phyloP scores from a whole-genome alignment of 768 basidiomycete genomes.

The Xerocomellus amylosporus region DNA sequence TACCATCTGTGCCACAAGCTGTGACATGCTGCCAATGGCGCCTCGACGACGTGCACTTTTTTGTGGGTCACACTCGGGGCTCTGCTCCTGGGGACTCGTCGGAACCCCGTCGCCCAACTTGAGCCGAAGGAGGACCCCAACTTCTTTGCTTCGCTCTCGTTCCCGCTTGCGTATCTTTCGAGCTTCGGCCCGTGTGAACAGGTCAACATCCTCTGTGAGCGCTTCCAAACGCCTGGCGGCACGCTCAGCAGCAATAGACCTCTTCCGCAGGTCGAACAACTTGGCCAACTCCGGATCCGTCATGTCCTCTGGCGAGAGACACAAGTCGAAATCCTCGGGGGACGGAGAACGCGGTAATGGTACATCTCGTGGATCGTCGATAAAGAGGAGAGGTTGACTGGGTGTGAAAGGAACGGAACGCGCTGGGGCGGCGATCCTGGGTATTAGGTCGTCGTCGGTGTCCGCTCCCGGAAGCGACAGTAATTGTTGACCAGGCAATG shows the following conservation, averaged over 20 bases:
- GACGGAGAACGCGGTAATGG: slow-evolving; percentile 42
- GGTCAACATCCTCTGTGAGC: slow-evolving; percentile 37
- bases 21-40: slow-evolving; percentile 32
- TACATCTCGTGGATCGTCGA: slow-evolving; percentile 41
- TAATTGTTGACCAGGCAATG: slow-evolving; percentile 24
- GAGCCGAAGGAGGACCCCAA: slow-evolving; percentile 53
- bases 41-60: slow-evolving; percentile 21
- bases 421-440: slow-evolving; percentile 12
- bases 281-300: slow-evolving; percentile 38
- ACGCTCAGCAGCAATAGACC: slow-evolving; percentile 34
- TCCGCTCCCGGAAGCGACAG: slow-evolving; percentile 43
- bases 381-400: slow-evolving; percentile 38
- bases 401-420: slow-evolving; percentile 15
- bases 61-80: slow-evolving; percentile 23
- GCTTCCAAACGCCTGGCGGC: slow-evolving; percentile 31
- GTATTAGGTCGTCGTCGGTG: slow-evolving; percentile 42
- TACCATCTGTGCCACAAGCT: slow-evolving; percentile 48
- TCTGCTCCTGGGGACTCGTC: slow-evolving; percentile 23
- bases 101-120: slow-evolving; percentile 41
- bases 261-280: slow-evolving; percentile 41
- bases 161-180: slow-evolving; percentile 46
- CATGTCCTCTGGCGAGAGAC: slow-evolving; percentile 32
- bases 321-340: slow-evolving; percentile 41
- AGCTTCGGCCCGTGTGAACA: slow-evolving; percentile 41
- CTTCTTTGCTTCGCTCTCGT: slow-evolving; percentile 54